Conservation (phyloP, 495 filamentous ascomycete species). For the Penicillium steckii region DNA sequence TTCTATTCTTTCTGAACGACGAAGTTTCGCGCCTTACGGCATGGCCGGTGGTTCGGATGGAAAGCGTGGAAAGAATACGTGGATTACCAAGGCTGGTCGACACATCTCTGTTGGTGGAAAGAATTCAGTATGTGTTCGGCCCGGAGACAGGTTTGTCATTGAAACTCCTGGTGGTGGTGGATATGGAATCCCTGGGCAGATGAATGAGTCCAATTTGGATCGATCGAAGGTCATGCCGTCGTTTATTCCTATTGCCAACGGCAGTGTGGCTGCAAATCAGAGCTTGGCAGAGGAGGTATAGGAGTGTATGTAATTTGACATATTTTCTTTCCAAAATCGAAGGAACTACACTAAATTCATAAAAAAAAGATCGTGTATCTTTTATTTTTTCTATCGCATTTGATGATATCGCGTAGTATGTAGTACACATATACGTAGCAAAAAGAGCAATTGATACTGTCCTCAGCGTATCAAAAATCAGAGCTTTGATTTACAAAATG, state of each 20-base stretch:
- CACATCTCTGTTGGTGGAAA: conserved; percentile 70
- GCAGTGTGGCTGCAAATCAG: conserved; percentile 6
- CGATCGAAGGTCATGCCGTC: neutral
- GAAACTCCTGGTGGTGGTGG: conserved; percentile 46
- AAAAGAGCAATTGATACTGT: too few relatives aligned
- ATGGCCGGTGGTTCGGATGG: conserved; percentile 76
- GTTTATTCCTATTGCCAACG: conserved; percentile 12
- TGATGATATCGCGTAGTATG: too few relatives aligned
- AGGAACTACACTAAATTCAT: too few relatives aligned
- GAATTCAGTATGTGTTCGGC: conserved; percentile 76
- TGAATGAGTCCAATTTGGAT: neutral
- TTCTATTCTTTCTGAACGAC: conserved; percentile 76
- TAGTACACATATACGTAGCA: too few relatives aligned
- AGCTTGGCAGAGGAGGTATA: conserved; percentile 13
- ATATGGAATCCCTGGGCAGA: conserved; percentile 26
- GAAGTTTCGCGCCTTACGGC: conserved; percentile 83
- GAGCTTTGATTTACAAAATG: too few relatives aligned
- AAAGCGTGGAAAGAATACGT: conserved; percentile 19
- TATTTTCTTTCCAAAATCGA: too few relatives aligned
- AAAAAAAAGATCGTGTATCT: too few relatives aligned
- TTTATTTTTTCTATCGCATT: too few relatives aligned
- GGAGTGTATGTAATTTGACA: neutral
- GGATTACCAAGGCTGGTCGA: conserved; percentile 42
- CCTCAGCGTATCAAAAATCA: too few relatives aligned
- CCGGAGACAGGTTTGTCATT: conserved; percentile 76